Percentiles rank a stretch among this genome's conserved stretches.
phyloP scores from a whole-genome alignment of 148 eudicot genomes.

The Bassia scoparia region DNA sequence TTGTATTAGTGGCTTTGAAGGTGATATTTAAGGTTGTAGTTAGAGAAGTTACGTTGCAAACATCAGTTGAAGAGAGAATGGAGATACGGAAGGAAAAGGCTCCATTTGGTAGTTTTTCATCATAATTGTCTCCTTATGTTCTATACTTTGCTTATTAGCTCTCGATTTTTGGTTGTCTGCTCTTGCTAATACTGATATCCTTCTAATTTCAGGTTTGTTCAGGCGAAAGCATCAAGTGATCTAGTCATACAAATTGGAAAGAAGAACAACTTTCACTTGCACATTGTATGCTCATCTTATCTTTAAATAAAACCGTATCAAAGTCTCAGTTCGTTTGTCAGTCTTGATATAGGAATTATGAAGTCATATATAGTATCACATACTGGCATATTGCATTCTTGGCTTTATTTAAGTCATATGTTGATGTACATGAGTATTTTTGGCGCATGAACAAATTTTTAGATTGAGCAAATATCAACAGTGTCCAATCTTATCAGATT shows the following conservation, averaged over 20 bases:
- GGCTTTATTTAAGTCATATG: no score
- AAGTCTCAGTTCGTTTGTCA: background rate
- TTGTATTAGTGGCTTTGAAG: no score
- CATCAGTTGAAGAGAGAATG: no score
- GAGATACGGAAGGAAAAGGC: conserved; percentile 40
- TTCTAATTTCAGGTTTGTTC: conserved; percentile 36
- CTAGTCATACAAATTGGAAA: conserved; percentile 36
- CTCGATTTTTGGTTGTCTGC: background rate
- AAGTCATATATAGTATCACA: background rate
- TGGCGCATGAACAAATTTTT: no score
- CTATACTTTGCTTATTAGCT: background rate
- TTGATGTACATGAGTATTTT: background rate
- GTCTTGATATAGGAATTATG: no score
- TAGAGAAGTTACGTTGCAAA: no score
- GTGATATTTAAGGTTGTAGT: no score
- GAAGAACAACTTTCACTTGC: conserved; percentile 40
- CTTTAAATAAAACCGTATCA: background rate
- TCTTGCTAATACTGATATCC: background rate
- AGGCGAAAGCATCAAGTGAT: conserved; percentile 34
- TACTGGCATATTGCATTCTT: no score
- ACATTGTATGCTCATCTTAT: conserved; percentile 33
- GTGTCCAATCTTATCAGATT: no score
- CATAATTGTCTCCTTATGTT: background rate
- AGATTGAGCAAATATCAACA: no score
- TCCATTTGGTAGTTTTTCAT: conserved; percentile 24